Evolutionary conservation across 306 rosid species (phyloP).

Genomic region (Purshia tridentata): DNA sequence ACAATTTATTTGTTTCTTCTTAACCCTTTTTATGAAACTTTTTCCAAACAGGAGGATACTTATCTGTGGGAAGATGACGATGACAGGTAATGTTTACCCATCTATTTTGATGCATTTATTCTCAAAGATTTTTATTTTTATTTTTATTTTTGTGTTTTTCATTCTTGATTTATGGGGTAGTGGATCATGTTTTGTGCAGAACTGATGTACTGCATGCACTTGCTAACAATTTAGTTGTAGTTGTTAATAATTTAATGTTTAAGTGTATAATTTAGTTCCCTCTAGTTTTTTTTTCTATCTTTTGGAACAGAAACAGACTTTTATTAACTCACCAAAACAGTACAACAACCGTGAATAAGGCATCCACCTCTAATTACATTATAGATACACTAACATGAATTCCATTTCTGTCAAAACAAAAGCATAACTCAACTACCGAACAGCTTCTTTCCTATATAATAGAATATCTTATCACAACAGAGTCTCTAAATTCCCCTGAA

Average conservation of each 20-base stretch:
- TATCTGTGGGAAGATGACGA: conserved; percentile 98
- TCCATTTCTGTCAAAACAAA: no score
- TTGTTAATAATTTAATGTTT: background rate
- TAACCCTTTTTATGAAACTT: conserved; percentile 22
- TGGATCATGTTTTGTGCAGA: background rate
- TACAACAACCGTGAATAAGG: no score
- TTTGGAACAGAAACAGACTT: no score
- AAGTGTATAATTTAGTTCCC: background rate
- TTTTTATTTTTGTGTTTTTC: background rate
- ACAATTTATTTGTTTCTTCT: conserved; percentile 22
- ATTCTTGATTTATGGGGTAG: no score
- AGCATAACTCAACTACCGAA: background rate
- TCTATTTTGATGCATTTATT: conserved; percentile 18
- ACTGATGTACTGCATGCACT: background rate
- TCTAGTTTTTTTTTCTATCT: background rate
- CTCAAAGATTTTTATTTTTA: background rate
- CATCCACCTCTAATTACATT: no score
- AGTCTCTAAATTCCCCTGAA: background rate
- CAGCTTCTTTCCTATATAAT: background rate
- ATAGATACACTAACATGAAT: no score
- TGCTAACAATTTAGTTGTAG: background rate
- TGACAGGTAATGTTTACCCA: conserved; percentile 57
- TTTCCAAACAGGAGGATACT: conserved; percentile 76
- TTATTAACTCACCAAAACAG: no score
- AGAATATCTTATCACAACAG: background rate